Evolutionary conservation across 176 grass and related monocot genomes (phyloP).

Genomic region (Eragrostis nindensis): DNA sequence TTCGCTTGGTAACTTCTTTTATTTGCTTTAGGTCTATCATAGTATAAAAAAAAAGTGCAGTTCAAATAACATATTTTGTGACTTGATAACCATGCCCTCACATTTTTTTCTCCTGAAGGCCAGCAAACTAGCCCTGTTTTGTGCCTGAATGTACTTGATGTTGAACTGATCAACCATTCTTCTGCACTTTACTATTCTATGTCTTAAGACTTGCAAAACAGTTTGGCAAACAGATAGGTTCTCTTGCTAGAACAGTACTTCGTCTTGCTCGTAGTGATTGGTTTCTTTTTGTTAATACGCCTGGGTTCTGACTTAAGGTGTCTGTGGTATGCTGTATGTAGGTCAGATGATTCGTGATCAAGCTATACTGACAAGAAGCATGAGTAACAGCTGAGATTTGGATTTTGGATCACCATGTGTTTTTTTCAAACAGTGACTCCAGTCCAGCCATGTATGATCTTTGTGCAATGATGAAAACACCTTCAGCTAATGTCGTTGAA

Average conservation of each 20-base stretch:
- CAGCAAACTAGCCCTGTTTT: not conserved
- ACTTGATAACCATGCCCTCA: not conserved
- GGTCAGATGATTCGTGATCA: slow-evolving; percentile 27
- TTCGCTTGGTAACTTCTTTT: not conserved
- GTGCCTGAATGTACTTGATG: not conserved
- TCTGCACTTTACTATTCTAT: not conserved
- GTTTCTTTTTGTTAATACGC: not conserved
- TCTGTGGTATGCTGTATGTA: not conserved
- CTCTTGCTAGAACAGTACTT: not conserved
- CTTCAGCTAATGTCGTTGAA: not conserved
- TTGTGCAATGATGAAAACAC: not conserved
- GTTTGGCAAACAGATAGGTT: not conserved
- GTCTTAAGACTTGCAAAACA: not conserved
- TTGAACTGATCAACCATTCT: not conserved
- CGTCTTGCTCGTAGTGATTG: not conserved
- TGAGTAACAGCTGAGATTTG: not conserved
- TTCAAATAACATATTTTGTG: not conserved
- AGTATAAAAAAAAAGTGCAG: no score
- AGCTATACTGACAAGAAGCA: not conserved
- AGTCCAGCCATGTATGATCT: not conserved
- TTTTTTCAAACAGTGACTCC: not conserved
- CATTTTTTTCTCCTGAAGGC: not conserved
- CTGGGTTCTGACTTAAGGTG: not conserved
- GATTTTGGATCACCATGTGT: not conserved
- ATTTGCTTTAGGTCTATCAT: slow-evolving; percentile 7